Conservation (phyloP, 139 green algal genomes). For the Dunaliella primolecta region DNA sequence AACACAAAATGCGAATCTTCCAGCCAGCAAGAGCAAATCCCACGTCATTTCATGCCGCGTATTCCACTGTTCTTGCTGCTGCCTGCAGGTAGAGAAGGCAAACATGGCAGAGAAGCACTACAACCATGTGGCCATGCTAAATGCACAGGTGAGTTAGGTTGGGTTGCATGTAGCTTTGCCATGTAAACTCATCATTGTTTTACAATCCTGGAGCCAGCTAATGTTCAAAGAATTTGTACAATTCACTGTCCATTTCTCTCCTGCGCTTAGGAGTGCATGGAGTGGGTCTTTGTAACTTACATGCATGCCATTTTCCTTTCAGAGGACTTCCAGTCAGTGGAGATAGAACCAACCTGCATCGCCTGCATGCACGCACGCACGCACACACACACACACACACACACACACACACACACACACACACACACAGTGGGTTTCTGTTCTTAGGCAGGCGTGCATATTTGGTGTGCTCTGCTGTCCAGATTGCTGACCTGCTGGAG, state of each 20-base stretch:
- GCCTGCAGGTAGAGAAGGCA: slow-evolving; percentile 27
- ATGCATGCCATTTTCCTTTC: background rate
- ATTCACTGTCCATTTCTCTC: background rate
- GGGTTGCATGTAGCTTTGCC: background rate
- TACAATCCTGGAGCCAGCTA: background rate
- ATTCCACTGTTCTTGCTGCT: background rate
- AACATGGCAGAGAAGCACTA: slow-evolving; percentile 25
- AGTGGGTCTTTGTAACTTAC: too few relatives aligned
- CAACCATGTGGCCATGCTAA: slow-evolving; percentile 11
- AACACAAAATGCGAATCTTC: too few relatives aligned
- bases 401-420: too few relatives aligned
- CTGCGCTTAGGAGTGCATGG: background rate
- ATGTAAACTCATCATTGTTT: background rate
- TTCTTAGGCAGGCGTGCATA: too few relatives aligned
- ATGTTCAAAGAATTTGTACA: background rate
- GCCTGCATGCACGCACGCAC: too few relatives aligned
- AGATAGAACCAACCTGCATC: too few relatives aligned
- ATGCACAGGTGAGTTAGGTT: slow-evolving; percentile 11
- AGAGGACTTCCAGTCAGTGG: too few relatives aligned
- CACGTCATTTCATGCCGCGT: too few relatives aligned
- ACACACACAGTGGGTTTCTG: too few relatives aligned
- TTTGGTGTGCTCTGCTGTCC: too few relatives aligned
- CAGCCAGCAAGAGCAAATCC: too few relatives aligned
- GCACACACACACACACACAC: too few relatives aligned
- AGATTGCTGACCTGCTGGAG: slow-evolving; percentile 18